Base-by-base conservation (phyloP, 169 alveolate species). In the Plasmodium blacklocki region DNA sequence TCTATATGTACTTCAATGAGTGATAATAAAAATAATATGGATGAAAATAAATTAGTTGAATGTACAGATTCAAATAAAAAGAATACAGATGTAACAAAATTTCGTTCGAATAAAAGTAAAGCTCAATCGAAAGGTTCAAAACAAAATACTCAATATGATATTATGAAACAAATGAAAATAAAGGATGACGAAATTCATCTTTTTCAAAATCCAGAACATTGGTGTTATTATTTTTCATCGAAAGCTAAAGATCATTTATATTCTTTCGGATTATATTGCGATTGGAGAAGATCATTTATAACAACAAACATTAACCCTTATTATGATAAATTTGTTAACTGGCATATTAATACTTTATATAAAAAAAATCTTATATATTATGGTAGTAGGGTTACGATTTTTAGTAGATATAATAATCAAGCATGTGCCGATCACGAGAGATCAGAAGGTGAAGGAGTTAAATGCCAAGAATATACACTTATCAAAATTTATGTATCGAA, bases 381-480 rank as follows among this genome's bases (percentile, higher is more conserved):
- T 63, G 96, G 99, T 12, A 97, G 97, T 93, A 94, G 99, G 71
- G 98, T 97, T 29, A 93, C 99, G 1, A 95, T 98, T 14, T 97
- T 97, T 92, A 96, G 99, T 45, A 93, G 96, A 29, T 91, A 94
- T 19, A 99, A 98, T 83, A 97, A 96, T 73, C 99, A 98, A 94
- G 99, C 99, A 23, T 98, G 99, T 88, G 99, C 99, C 6, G 99
- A 99, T 92, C 99, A 99, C 87, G 99, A 98, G 15, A 66, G 96
- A 6, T 92, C 96, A 11, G 95, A 93, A 88, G 96, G 96, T 18
- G 96, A 94, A 50, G 96, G 96, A n/a, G 96, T 93, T 4, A 92
- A 92, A 0, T 98, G 99, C 6, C 99, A 99, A 95, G 99, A 99
- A 93, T 99, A 98, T 96, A 98, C 99, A 9, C 91, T 98, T 80